Conservation (phyloP, 257 asterid species). For the Striga asiatica region DNA sequence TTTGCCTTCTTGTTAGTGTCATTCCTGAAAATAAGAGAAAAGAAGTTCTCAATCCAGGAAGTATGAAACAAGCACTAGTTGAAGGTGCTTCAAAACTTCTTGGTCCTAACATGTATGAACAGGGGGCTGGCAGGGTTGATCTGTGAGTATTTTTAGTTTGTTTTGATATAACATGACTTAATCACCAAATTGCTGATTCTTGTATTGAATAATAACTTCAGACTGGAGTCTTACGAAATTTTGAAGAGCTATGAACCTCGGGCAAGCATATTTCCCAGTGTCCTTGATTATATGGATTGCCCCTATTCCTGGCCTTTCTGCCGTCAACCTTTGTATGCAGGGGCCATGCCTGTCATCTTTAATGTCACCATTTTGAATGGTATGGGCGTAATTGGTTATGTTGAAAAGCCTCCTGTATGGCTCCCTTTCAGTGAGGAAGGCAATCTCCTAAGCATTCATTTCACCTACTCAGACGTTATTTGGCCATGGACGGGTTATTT, state of each 20-base stretch:
- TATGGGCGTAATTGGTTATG: slow-evolving; percentile 80
- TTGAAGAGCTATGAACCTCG: slow-evolving; percentile 88
- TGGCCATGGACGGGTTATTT: slow-evolving; percentile 99
- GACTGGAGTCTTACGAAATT: slow-evolving; percentile 77
- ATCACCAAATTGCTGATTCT: slow-evolving; percentile 14
- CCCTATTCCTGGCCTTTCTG: slow-evolving; percentile 99
- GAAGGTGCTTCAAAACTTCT: slow-evolving; percentile 97
- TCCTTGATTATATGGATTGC: slow-evolving; percentile 81
- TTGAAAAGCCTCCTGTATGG: slow-evolving; percentile 86
- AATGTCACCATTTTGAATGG: slow-evolving; percentile 92
- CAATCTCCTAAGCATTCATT: slow-evolving; percentile 77
- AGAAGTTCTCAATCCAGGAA: slow-evolving; percentile 77
- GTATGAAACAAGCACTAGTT: slow-evolving; percentile 95
- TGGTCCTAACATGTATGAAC: slow-evolving; percentile 98
- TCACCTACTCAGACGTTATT: slow-evolving; percentile 78
- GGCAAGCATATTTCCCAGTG: slow-evolving; percentile 94
- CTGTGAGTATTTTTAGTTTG: slow-evolving; percentile 59
- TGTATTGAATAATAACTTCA: slow-evolving; percentile 30
- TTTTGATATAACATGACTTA: slow-evolving; percentile 9
- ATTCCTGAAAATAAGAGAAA: slow-evolving; percentile 78
- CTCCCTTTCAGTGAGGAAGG: slow-evolving; percentile 77
- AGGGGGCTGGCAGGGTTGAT: slow-evolving; percentile 98
- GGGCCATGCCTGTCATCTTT: slow-evolving; percentile 97
- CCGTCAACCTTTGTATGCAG: slow-evolving; percentile 92
- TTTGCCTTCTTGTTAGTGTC: slow-evolving; percentile 89